phyloP scores from a whole-genome alignment of 106 monocot species.

The Allium sativum region DNA sequence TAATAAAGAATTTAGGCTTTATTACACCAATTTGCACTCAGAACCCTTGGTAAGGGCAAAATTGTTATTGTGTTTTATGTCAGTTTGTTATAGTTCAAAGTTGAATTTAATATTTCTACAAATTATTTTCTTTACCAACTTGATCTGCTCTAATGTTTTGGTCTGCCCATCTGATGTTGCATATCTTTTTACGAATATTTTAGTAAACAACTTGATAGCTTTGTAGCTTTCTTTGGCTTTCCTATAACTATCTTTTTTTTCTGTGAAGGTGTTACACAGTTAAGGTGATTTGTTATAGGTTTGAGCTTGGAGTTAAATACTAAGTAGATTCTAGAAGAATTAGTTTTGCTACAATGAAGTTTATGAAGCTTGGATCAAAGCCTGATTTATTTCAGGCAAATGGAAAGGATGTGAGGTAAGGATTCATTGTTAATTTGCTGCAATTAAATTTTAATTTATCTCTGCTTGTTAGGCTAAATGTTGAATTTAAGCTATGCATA shows the following conservation, averaged over 20 bases:
- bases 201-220: constrained; percentile 8
- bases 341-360: constrained; percentile 47
- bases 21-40: not conserved
- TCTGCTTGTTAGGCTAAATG: too few relatives aligned
- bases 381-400: constrained; percentile 79
- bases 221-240: not conserved
- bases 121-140: not conserved
- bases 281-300: not conserved
- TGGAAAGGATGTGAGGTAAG: constrained; percentile 60
- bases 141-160: not conserved
- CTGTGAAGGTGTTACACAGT: not conserved
- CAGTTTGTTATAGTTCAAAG: not conserved
- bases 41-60: not conserved
- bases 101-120: too few relatives aligned
- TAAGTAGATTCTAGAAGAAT: not conserved
- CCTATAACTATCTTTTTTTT: constrained; percentile 1
- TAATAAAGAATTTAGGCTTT: not conserved
- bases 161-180: constrained; percentile 4
- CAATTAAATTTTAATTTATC: too few relatives aligned
- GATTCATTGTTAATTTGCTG: not conserved
- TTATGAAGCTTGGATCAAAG: constrained; percentile 97
- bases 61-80: not conserved
- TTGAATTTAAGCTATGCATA: too few relatives aligned
- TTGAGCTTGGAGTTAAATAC: not conserved
- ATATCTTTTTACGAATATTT: constrained; percentile 4